Evolutionary conservation across 306 rosid genomes (phyloP).

Genomic region (Betula pendula): DNA sequence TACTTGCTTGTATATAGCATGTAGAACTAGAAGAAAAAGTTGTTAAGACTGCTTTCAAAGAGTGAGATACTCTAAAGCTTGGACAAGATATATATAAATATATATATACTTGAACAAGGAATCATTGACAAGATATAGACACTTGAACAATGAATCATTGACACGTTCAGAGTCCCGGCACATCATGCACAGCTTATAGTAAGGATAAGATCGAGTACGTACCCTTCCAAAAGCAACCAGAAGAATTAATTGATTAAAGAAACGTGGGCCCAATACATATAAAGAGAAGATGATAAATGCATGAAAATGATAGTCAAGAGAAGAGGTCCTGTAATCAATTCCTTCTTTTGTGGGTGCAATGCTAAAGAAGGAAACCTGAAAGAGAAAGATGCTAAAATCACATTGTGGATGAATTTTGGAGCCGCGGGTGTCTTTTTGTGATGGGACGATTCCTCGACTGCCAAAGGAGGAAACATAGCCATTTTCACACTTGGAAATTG

Average conservation of each 20-base stretch:
- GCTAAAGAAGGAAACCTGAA: slow-evolving; percentile 65
- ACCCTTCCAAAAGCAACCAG: background rate
- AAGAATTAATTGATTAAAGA: too few relatives aligned
- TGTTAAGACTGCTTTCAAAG: background rate
- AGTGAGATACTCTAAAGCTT: background rate
- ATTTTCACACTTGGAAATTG: too few relatives aligned
- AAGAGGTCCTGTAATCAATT: slow-evolving; percentile 57
- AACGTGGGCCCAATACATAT: too few relatives aligned
- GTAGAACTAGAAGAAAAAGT: background rate
- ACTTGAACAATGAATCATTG: background rate
- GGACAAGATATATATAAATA: too few relatives aligned
- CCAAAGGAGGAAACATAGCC: slow-evolving; percentile 36
- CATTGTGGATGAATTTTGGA: slow-evolving; percentile 21
- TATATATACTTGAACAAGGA: too few relatives aligned
- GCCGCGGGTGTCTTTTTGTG: slow-evolving; percentile 43
- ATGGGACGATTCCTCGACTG: slow-evolving; percentile 74
- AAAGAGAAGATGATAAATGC: slow-evolving; percentile 32
- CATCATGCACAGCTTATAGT: background rate
- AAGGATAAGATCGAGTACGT: background rate
- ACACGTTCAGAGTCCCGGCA: background rate
- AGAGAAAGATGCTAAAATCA: slow-evolving; percentile 59
- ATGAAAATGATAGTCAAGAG: slow-evolving; percentile 49
- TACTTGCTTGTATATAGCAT: too few relatives aligned
- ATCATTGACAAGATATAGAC: too few relatives aligned
- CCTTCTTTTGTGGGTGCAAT: slow-evolving; percentile 86